Percentiles rank a stretch among this genome's conserved stretches.
Conservation (phyloP, 1,284 basidiomycete species). For the Heterobasidion annosum region DNA sequence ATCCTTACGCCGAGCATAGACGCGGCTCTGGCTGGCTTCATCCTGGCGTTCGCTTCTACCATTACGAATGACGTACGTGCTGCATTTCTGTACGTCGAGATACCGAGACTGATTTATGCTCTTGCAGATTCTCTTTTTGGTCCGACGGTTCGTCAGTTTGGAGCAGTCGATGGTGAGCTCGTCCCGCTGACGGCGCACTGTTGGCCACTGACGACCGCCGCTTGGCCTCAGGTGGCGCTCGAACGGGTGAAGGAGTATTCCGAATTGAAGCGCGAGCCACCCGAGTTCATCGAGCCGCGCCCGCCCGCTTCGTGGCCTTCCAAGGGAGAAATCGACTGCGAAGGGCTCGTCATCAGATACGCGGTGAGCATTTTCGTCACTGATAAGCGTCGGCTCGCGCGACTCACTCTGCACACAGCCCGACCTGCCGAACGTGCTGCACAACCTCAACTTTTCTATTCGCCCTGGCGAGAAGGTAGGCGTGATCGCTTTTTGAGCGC, state of each 20-base stretch:
- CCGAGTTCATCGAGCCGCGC: conserved; percentile 81
- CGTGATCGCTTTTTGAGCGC: background rate
- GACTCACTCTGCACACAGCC: conserved; percentile 33
- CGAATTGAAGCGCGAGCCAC: conserved; percentile 66
- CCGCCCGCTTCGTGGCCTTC: conserved; percentile 80
- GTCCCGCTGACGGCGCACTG: background rate
- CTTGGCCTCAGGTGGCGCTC: conserved; percentile 58
- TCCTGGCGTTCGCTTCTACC: conserved; percentile 73
- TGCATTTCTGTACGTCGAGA: background rate
- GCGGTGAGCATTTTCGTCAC: conserved; percentile 45
- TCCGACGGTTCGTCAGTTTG: conserved; percentile 71
- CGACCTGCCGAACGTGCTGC: conserved; percentile 80
- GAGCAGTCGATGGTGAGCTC: conserved; percentile 81
- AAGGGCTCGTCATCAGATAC: conserved; percentile 81
- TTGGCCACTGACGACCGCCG: background rate
- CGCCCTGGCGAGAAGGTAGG: conserved; percentile 64
- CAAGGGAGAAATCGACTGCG: conserved; percentile 66
- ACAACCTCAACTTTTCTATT: conserved; percentile 74
- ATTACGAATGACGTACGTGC: conserved; percentile 64
- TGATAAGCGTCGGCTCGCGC: background rate
- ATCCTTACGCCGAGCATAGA: conserved; percentile 64
- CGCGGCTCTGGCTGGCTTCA: conserved; percentile 78
- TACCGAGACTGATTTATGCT: conserved; percentile 8
- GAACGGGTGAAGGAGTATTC: conserved; percentile 91
- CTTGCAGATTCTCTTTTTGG: conserved; percentile 40